phyloP scores from a whole-genome alignment of 257 asterid genomes.

The Solanum phureja region DNA sequence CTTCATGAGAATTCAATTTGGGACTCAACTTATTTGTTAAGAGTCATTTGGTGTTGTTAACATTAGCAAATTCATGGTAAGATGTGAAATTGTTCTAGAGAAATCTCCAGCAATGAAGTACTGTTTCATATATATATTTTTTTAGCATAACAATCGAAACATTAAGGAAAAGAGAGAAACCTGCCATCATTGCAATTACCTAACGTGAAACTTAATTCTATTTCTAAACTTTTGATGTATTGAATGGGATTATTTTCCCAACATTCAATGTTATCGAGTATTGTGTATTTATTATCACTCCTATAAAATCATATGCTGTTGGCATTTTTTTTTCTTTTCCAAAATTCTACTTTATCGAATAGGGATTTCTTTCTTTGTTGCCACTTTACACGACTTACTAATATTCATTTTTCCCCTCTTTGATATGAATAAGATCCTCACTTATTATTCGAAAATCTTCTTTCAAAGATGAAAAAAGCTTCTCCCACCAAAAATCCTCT shows the following conservation, averaged over 20 bases:
- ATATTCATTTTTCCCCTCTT: no score
- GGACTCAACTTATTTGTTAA: background rate
- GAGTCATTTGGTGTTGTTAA: background rate
- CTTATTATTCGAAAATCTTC: no score
- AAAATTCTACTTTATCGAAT: background rate
- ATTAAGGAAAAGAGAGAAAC: background rate
- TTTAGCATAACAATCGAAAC: background rate
- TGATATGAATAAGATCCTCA: no score
- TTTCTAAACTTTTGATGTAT: background rate
- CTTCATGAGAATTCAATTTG: background rate
- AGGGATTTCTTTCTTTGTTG: background rate
- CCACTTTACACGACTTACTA: no score
- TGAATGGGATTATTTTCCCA: background rate
- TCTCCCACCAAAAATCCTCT: background rate
- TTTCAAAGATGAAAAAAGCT: no score
- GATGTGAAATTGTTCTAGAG: background rate
- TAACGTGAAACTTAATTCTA: background rate
- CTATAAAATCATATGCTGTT: background rate
- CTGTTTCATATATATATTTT: background rate
- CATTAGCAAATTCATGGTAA: background rate
- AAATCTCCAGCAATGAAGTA: background rate
- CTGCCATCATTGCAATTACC: background rate
- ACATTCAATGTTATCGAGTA: background rate
- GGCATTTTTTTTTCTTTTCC: background rate
- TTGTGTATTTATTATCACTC: background rate